Percentiles rank a stretch among this genome's conserved stretches.
phyloP scores from a whole-genome alignment of 371 early-diverging fungal genomes.

The Mortierella sp. region DNA sequence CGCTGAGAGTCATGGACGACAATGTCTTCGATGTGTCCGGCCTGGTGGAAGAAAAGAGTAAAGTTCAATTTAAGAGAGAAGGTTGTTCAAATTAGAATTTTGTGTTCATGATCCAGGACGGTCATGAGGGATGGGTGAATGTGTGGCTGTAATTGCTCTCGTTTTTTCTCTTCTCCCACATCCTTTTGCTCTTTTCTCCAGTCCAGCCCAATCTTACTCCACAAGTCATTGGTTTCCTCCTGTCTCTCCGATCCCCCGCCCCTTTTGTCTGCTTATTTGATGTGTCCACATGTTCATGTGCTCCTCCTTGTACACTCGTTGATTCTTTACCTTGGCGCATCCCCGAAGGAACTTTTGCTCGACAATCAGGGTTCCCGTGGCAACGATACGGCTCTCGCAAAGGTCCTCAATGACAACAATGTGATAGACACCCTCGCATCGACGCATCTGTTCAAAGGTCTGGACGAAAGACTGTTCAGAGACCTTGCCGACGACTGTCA shows the following conservation, averaged over 20 bases:
- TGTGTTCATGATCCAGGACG: not conserved
- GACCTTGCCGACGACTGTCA: constrained; percentile 62
- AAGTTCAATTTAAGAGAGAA: not conserved
- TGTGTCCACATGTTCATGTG: not conserved
- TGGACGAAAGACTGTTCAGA: constrained; percentile 50
- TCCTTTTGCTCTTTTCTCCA: not conserved
- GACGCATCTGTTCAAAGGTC: constrained; percentile 41
- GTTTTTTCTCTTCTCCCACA: not conserved
- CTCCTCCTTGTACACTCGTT: not conserved
- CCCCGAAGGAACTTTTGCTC: constrained; percentile 97
- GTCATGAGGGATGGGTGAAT: not conserved
- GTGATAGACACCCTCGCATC: constrained; percentile 73
- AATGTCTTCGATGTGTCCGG: constrained; percentile 94
- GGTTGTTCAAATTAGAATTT: not conserved
- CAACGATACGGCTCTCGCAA: constrained; percentile 76
- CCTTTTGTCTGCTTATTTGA: not conserved
- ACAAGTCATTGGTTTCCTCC: not conserved
- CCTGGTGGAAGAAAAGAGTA: constrained; percentile 59
- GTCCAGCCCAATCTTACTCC: not conserved
- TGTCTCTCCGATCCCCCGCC: not conserved
- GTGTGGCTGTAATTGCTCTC: not conserved
- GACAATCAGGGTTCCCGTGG: constrained; percentile 94
- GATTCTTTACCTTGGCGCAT: constrained; percentile 79
- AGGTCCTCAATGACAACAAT: constrained; percentile 87
- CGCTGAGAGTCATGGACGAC: constrained; percentile 94